These are phyloP conservation scores for Exidia glandulosa DNA, from an alignment of 768 basidiomycete genomes.

Conservation along the genomic window DNA sequence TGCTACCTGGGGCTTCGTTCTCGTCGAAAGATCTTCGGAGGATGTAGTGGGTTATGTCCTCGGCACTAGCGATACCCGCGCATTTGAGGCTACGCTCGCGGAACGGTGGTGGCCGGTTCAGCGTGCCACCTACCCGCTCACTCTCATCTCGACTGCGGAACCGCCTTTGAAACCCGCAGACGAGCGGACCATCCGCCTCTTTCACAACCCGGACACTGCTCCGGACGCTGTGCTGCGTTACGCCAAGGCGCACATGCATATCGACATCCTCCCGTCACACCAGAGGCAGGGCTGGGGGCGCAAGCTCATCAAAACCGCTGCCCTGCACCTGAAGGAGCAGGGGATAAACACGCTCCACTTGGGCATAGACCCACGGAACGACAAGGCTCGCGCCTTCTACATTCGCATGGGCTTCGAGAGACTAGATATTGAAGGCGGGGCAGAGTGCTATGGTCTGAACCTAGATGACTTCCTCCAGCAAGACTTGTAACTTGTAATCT, in stretches of 20 bases:
- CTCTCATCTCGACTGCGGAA: conserved; percentile 4
- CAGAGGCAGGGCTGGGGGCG: conserved; percentile 65
- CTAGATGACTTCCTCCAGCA: no score
- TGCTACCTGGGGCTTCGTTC: conserved; percentile 58
- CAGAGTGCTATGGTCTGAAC: conserved; percentile 2
- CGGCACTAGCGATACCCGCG: conserved; percentile 55
- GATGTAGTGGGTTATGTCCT: conserved; percentile 55
- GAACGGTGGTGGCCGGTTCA: conserved; percentile 59
- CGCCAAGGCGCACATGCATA: conserved; percentile 66
- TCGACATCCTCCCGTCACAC: conserved; percentile 56
- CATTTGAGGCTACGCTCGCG: conserved; percentile 44
- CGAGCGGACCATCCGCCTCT: conserved; percentile 23
- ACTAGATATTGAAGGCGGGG: conserved; percentile 25
- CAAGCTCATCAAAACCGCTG: conserved; percentile 43
- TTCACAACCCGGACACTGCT: conserved; percentile 29
- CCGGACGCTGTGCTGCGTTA: conserved; percentile 47
- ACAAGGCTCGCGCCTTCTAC: conserved; percentile 51
- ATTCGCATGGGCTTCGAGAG: conserved; percentile 45
- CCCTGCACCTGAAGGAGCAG: conserved; percentile 39
- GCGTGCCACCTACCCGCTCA: conserved; percentile 42
- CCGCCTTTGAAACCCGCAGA: conserved; percentile 24
- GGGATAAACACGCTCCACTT: conserved; percentile 50
- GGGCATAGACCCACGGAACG: conserved; percentile 55
- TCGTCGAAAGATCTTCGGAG: conserved; percentile 32
- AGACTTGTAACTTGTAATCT: no score